Base-by-base conservation (phyloP, 306 rosid species). In the Prosopis cineraria region DNA sequence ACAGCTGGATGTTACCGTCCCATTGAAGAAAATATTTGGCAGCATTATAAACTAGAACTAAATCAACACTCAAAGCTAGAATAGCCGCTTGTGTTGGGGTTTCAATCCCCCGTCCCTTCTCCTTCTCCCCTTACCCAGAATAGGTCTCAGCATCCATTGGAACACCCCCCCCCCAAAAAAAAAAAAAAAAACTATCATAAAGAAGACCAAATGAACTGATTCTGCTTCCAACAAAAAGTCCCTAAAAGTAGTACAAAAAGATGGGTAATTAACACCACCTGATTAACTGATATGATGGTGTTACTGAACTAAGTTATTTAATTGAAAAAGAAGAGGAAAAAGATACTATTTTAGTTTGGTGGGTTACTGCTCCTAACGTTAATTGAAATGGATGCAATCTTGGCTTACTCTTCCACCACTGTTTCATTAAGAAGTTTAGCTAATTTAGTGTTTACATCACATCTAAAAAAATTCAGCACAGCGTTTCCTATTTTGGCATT, bases 31-130 rank as follows among this genome's bases (percentile, higher is more conserved):
- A 39, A 66, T 36, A 66, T 10, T 16, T 31, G 30, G 30, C 30
- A 77, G 39, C 66, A 43, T 22, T 47, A 79, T 17, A 59, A 70
- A 30, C 25, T 59, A 11, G 63, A 58, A 12, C 12, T 62, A 45
- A 62, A 20, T 20, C 60, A 53, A 6, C 12, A 9, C 14, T 52
- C 56, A 72, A 11, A 52, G 33, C 34, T 68, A 77, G 56, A 14
- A 11, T 53, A 29, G 17, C n/a, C 10, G 14, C 6, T 9, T 53
- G 10, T 29, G 60, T 9, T 53, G 29, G 13, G 5, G 29, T 20
- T 52, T 20, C 59, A 8, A 52, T 52, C 29, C n/a, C 59, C 27
- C 1, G 2, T 8, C 44, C 44, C 60, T 9, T 53, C 30, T 53
- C 16, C 60, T 2, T 11, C 47, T 41, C 16, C 47, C 30, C 30